These are phyloP conservation scores for Myriosclerotinia scirpicola DNA, from an alignment of 2,329 filamentous ascomycete species.

Conservation along the genomic window DNA sequence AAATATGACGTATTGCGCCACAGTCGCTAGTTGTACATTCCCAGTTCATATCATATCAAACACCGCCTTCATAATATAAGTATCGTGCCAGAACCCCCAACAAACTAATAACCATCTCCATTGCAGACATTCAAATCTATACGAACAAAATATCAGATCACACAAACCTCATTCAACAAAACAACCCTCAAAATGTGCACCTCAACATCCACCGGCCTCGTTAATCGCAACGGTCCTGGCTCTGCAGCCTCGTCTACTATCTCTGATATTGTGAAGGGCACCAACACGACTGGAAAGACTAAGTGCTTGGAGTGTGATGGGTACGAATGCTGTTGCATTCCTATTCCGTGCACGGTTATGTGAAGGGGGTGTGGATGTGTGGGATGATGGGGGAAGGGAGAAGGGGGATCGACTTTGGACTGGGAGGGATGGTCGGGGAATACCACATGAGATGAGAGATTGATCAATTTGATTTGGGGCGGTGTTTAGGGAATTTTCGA, in stretches of 20 bases:
- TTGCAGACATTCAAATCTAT: background rate
- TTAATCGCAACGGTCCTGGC: constrained; percentile 23
- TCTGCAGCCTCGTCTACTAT: constrained; percentile 45
- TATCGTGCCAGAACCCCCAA: background rate
- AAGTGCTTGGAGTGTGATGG: constrained; percentile 53
- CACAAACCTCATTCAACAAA: background rate
- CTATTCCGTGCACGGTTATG: constrained; percentile 51
- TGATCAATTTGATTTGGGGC: background rate
- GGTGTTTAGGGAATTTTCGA: background rate
- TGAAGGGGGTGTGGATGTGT: constrained; percentile 30
- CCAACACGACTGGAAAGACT: constrained; percentile 45
- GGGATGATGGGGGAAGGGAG: background rate
- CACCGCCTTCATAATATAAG: background rate
- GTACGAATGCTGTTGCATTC: constrained; percentile 56
- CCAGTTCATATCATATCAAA: background rate
- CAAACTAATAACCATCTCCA: background rate
- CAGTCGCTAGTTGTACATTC: background rate
- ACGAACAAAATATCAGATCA: background rate
- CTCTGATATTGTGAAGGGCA: constrained; percentile 52
- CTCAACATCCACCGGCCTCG: constrained; percentile 18
- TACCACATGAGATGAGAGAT: background rate
- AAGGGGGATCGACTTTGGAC: background rate
- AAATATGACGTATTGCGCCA: constrained; percentile 7
- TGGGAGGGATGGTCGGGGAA: background rate
- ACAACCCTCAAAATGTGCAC: constrained; percentile 24